Evolutionary conservation across 1,284 basidiomycete species (phyloP), one percentile per base, ranked within the genome.

Genomic region (Phaffia rhodozyma): DNA sequence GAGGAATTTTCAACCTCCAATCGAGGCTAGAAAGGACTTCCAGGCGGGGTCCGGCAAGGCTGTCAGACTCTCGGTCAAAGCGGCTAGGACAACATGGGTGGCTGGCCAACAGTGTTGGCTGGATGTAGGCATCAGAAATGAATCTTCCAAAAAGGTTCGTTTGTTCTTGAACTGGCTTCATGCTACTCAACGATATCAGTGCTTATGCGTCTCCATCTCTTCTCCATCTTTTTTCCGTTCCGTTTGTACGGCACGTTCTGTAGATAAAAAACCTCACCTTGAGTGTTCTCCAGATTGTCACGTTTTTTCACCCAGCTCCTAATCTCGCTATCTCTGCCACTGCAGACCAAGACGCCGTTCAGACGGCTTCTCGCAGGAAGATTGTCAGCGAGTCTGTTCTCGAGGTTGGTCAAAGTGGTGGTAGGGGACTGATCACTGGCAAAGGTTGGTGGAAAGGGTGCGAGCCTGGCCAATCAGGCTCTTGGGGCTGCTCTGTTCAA

Each of bases 361-460:
- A 83, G 72, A 83, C 82, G 1, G 76, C 80, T 32, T 84, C 83
- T 2, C 80, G 76, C n/a, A 77, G 78, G 65, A 87, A 85, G 71
- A 80, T 83, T 68, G 79, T 91, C 1, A 80, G 83, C 1, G 84
- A 86, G 70, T 81, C 81, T 43, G 76, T 78, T 1, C 78, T 91
- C 30, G 82, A 86, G 70, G 83, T 86, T 71, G 83, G 84, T 16
- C 81, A 86, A 63, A 80, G 80, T 55, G 82, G 81, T 27, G 76
- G 82, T 2, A 81, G 82, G 68, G 85, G 86, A 1, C 79, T 82
- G 70, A 86, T 87, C 5, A 91, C 87, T 49, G 86, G 87, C 5
- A 86, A 84, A 70, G 88, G 89, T 0, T 91, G 88, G 86, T 93
- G 90, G 89, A 80, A 83, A 2, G 90, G 90, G 9, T 83, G 92